Percentiles rank a stretch among this genome's conserved stretches.
Evolutionary conservation across 768 basidiomycete species (phyloP).

Genomic region (Termitomyces sp.): DNA sequence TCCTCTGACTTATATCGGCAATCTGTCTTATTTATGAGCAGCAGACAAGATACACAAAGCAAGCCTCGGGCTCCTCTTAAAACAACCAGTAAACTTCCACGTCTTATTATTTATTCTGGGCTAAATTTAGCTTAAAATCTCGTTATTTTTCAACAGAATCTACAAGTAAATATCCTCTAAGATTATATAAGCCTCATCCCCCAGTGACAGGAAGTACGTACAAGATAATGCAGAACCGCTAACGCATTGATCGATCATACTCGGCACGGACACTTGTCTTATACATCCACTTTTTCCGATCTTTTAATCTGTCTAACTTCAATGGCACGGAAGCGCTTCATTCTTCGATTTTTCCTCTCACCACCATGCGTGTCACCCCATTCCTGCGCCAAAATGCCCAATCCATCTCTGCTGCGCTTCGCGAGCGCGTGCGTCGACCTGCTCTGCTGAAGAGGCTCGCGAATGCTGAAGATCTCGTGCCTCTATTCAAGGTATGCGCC

Average conservation of each 20-base stretch:
- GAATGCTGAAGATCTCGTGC: conserved; percentile 31
- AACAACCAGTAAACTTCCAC: no score
- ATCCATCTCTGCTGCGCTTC: conserved; percentile 28
- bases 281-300: not conserved
- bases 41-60: no score
- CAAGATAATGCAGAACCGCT: no score
- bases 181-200: no score
- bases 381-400: conserved; percentile 20
- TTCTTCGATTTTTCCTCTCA: not conserved
- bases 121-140: no score
- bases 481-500: conserved; percentile 32
- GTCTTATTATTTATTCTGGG: no score
- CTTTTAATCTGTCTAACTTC: not conserved
- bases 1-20: no score
- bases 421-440: conserved; percentile 35
- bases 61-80: no score
- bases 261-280: not conserved
- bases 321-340: not conserved
- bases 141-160: no score
- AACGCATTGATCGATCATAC: not conserved
- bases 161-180: no score
- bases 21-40: no score
- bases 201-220: no score
- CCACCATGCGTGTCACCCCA: conserved; percentile 24
- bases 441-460: conserved; percentile 30